Base-by-base conservation (phyloP, 179 eudicot species). In the Sideroxylon spinosum region DNA sequence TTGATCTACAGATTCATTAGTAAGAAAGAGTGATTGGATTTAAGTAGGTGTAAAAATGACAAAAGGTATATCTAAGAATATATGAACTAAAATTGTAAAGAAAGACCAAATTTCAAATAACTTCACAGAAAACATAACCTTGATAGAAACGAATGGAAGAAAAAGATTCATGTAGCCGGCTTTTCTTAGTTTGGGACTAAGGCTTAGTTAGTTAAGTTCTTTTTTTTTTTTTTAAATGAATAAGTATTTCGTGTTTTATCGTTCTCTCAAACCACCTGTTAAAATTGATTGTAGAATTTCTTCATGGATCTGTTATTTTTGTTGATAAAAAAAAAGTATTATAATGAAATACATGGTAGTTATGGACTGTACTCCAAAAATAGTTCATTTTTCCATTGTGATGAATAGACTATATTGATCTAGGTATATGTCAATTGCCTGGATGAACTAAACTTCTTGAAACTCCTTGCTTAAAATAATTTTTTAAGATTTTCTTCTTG, bases 351-450 rank as follows among this genome's bases (percentile, higher is more conserved):
- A 71, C 20, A 50, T 25, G 37, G 48, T 71, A n/a, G 60, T 20
- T 70, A 22, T 9, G 29, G 17, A 69, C 19, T 56, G 14, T 72
- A 62, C 1, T 62, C 63, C 59, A n/a, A 44, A 55, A 49, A 71
- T 50, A 37, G 9, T 48, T 55, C 22, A 28, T 72, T 62, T 17
- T 25, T 25, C 49, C 63, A 52, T 55, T 55, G 32, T 53, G 63
- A 72, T 72, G 20, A 53, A 72, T 61, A 13, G 44, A 52, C 56
- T 72, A 20, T 71, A 32, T 71, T 50, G 37, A 49, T 71, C 59
- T 71, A 14, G 37, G 5, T 37, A 72, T 72, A 55, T 23, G 44
- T 53, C 6, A 14, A 57, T 73, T 73, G 12, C 22, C 4, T 1
- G 11, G 19, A 25, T 25, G 61, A 71, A 49, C 20, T 73, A 55